These are phyloP conservation scores for Rhytidhysteron rufulum DNA, from an alignment of 2,329 filamentous ascomycete species.

Conservation along the genomic window DNA sequence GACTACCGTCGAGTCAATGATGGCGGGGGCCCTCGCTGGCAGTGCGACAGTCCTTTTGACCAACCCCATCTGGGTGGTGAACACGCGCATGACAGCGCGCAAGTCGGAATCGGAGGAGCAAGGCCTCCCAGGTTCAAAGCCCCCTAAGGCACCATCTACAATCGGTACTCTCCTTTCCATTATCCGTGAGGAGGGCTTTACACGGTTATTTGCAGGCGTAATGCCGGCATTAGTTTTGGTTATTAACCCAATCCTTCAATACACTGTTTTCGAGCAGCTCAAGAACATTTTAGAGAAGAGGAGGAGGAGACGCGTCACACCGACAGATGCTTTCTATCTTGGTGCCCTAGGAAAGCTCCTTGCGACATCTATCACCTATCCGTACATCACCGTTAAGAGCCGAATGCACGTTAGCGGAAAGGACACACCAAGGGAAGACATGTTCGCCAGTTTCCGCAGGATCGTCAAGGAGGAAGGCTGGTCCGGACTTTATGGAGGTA, in stretches of 20 bases:
- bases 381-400: slow-evolving; percentile 98
- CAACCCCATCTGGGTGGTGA: slow-evolving; percentile 99
- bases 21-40: slow-evolving; percentile 89
- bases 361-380: slow-evolving; percentile 91
- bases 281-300: slow-evolving; percentile 84
- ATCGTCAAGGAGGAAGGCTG: slow-evolving; percentile 91
- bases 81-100: slow-evolving; percentile 95
- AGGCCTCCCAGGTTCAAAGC: slow-evolving; percentile 37
- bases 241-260: slow-evolving; percentile 97
- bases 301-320: slow-evolving; percentile 70
- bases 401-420: slow-evolving; percentile 88
- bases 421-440: slow-evolving; percentile 72
- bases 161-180: slow-evolving; percentile 77
- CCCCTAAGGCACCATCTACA: slow-evolving; percentile 63
- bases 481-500: slow-evolving; percentile 89
- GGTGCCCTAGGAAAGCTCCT: slow-evolving; percentile 93
- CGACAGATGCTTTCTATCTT: slow-evolving; percentile 82
- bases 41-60: slow-evolving; percentile 92
- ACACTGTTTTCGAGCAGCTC: slow-evolving; percentile 97
- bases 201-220: slow-evolving; percentile 86
- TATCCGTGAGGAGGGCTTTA: slow-evolving; percentile 76
- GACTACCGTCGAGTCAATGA: slow-evolving; percentile 89
- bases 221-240: slow-evolving; percentile 89
- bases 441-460: slow-evolving; percentile 70
- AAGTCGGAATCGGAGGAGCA: slow-evolving; percentile 53